These are phyloP conservation scores for Akanthomyces muscarius DNA, from an alignment of 2,329 filamentous ascomycete genomes.

Conservation along the genomic window DNA sequence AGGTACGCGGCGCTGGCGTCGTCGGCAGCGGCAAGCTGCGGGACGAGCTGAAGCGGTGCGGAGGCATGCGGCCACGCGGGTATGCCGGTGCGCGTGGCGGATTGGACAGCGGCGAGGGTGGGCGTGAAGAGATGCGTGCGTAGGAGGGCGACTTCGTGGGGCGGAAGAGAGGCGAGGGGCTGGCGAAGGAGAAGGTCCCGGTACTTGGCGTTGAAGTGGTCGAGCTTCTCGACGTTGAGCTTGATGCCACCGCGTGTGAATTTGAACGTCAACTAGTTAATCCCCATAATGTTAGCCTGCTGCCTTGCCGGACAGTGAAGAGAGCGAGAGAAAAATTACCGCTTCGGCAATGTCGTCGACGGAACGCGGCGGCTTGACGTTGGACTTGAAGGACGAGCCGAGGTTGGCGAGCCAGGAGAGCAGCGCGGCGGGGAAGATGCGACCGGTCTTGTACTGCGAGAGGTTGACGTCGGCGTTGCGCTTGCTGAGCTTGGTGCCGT, in stretches of 20 bases:
- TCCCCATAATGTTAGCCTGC: background rate
- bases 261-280: conserved; percentile 67
- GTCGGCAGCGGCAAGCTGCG: conserved; percentile 19
- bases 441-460: conserved; percentile 45
- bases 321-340: conserved; percentile 39
- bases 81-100: conserved; percentile 20
- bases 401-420: conserved; percentile 81
- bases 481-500: conserved; percentile 82
- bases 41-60: conserved; percentile 25
- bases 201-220: conserved; percentile 72
- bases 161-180: conserved; percentile 23
- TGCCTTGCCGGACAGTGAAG: background rate
- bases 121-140: conserved; percentile 23
- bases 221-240: conserved; percentile 75
- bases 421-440: conserved; percentile 47
- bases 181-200: conserved; percentile 31
- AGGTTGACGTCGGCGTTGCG: conserved; percentile 57
- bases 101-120: conserved; percentile 23
- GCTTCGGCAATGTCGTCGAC: conserved; percentile 66
- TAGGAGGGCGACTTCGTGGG: conserved; percentile 25
- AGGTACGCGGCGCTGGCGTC: conserved; percentile 22
- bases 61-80: background rate
- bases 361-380: conserved; percentile 34
- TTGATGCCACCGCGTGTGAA: conserved; percentile 90
- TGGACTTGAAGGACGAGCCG: conserved; percentile 31